These are phyloP conservation scores for Helianthus annuus DNA, from an alignment of 129 eudicot species.

Conservation along the genomic window HanXRQr2.0-SUNRISE NC_035434.2:173903621-173904120, in stretches of 20 bases:
- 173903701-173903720: slow-evolving; percentile 27
- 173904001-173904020: too few relatives aligned
- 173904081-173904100: too few relatives aligned
- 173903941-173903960: slow-evolving; percentile 25
- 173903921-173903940: slow-evolving; percentile 25
- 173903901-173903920: slow-evolving; percentile 17
- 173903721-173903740: slow-evolving; percentile 41
- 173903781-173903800: slow-evolving; percentile 43
- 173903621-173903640: slow-evolving; percentile 27
- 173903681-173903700: not conserved
- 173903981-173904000: too few relatives aligned
- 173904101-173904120: too few relatives aligned
- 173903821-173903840: slow-evolving; percentile 14
- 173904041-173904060: too few relatives aligned
- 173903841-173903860: slow-evolving; percentile 1
- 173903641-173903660: slow-evolving; percentile 31
- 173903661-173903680: not conserved
- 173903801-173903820: slow-evolving; percentile 26
- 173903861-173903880: not conserved
- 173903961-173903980: slow-evolving; percentile 2
- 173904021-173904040: too few relatives aligned
- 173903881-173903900: not conserved
- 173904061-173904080: too few relatives aligned
- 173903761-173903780: slow-evolving; percentile 19
- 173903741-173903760: slow-evolving; percentile 22